Conservation (phyloP, 2,329 filamentous ascomycete genomes). For the Xylariaceae sp. region DNA sequence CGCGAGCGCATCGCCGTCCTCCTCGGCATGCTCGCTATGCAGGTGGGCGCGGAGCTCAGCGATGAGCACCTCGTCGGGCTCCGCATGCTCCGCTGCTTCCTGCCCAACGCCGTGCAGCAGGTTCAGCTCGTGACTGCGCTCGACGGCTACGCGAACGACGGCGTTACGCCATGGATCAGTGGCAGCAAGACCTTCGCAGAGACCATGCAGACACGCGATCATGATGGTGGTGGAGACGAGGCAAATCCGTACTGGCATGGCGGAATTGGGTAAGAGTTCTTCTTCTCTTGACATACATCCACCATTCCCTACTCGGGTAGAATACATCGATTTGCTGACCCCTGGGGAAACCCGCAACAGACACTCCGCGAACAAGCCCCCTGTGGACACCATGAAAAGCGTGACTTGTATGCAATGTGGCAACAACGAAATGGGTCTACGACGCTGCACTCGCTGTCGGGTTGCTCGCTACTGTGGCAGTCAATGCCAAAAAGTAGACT, state of each 20-base stretch:
- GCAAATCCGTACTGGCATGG: constrained; percentile 23
- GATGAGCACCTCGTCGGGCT: constrained; percentile 11
- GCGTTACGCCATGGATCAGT: constrained; percentile 16
- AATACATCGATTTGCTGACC: background rate
- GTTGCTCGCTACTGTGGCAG: background rate
- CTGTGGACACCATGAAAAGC: background rate
- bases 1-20: constrained; percentile 19
- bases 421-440: background rate
- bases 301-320: background rate
- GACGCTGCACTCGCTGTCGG: background rate
- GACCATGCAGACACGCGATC: background rate
- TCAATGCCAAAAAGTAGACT: background rate
- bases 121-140: background rate
- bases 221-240: constrained; percentile 1
- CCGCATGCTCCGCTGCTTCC: constrained; percentile 12
- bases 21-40: constrained; percentile 21
- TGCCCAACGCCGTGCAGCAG: background rate
- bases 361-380: background rate
- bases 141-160: constrained; percentile 24
- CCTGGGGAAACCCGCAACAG: background rate
- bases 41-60: constrained; percentile 18
- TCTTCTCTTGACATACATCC: background rate
- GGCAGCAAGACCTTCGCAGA: constrained; percentile 18
- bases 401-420: background rate
- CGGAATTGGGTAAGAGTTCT: constrained; percentile 20